Evolutionary conservation across 805 yeast species (phyloP), one percentile per base, ranked within the genome.

Genomic region (Suhomyces emberorum): DNA sequence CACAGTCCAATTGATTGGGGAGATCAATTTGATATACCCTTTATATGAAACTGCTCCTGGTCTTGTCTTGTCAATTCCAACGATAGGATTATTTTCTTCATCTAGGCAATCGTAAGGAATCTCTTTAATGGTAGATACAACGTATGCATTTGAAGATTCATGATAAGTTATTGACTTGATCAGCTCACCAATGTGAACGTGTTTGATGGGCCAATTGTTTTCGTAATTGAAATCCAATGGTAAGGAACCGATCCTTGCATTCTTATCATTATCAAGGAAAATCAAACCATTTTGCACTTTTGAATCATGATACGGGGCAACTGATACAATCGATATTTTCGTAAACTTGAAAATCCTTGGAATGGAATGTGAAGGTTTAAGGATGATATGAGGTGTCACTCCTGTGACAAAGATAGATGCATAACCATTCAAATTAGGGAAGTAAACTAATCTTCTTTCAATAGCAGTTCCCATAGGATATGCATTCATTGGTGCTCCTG

Each of bases 401-500:
- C 96, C 96, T 2, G 91, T 79, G 2, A 87, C 75, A 47, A 86
- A 72, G 1, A 87, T 72, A 12, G 78, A 70, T 0, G 79, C 71
- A 41, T 71, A 69, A 1, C 81, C 85, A 43, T 75, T 75, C 31
- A 79, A 63, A 40, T 77, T 70, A 4, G 76, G 70, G 42, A 83
- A 61, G 54, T 79, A 71, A 37, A 77, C 74, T 59, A 81, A 63
- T 41, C 77, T 74, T 57, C 93, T 72, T 56, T 85, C 95, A 30
- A 83, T 72, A 4, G 69, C 70, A 1, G 82, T 83, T 28, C 86
- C 86, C 39, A 75, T 70, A 1, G 84, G 71, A 49, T 79, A 82
- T 1, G 89, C 83, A 55, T 83, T 83, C 37, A 78, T 83, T 1
- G 93, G 91, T 0, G 91, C 93, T 37, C 95, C 95, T 1, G 87